Evolutionary conservation across 2,329 filamentous ascomycete genomes (phyloP), one percentile per base, ranked within the genome.

Genomic region (Xylariaceae sp.): DNA sequence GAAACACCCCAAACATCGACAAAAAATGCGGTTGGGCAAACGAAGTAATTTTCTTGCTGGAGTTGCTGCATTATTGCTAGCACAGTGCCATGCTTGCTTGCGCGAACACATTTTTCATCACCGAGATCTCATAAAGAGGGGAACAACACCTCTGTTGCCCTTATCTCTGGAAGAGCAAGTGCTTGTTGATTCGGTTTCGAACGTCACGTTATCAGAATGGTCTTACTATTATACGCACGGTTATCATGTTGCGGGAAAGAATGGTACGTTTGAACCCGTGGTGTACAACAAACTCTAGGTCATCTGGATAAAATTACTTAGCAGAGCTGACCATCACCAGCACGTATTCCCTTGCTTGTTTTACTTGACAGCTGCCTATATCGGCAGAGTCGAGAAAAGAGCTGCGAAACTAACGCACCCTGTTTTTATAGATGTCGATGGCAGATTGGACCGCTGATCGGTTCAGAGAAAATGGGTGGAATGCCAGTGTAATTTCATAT

Each of bases 151-250:
- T 5, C 46, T 55, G 4, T 39, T 52, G 9, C 53, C 62, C 17
- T 52, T 68, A 18, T 63, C 17, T 10, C 50, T 58, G 9, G 59
- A 67, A 14, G 66, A 68, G 49, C 42, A 57, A 12, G 60, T 52
- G 1, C 59, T 69, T 4, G 61, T 66, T 11, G 58, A 63, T 12
- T 50, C 64, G 2, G 54, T 69, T 4, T 64, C 63, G 3, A 68
- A 63, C 42, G 61, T 63, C 10, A 65, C 52, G 2, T 56, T 69
- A 17, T 60, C 61, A 6, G 59, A 65, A 49, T 69, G 66, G 66
- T 66, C 66, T 7, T 65, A 67, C 42, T 68, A 69, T 34, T 69
- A 69, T 33, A 67, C 65, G 11, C 64, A 68, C 44, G 65, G 66
- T 31, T 60, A 63, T 17, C 66, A 69, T 50, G 53, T 69, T 2